Evolutionary conservation across 1,139 yeast species (phyloP), one percentile per base, ranked within the genome.

Genomic region (Eremothecium coryli): DNA sequence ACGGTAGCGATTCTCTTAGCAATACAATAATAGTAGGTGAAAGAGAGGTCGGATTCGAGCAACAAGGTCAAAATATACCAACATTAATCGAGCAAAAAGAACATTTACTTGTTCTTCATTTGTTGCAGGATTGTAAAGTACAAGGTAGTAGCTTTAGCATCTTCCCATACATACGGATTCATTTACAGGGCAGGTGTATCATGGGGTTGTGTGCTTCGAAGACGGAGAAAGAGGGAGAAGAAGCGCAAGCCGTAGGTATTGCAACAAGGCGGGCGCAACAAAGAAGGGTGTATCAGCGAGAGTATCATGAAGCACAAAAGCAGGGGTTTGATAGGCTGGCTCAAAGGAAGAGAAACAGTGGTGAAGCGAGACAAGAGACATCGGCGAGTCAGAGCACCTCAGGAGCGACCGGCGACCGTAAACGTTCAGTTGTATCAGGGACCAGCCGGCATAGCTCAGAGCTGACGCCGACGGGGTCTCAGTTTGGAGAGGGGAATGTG

Each of bases 201-300:
- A 52, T 53, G 58, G 58, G 58, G 28, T 31, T 51, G 23, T 52
- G 58, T 36, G 47, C 48, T 11, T 53, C 58, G 6, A 53, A 53
- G 39, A 45, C 44, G n/a, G 22, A 27, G n/a, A 18, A 14, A 27
- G n/a, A n/a, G 11, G 28, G 17, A 13, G 14, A 12, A 6, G 17
- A 25, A n/a, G 28, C 12, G 28, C 16, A 5, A 11, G 14, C n/a
- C n/a, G 17, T 20, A 20, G 28, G 28, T 15, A n/a, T 4, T n/a
- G 14, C 4, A 15, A 25, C 28, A 13, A 5, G 4, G 17, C n/a
- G 13, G 16, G 16, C n/a, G 12, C 28, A 12, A 5, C 16, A 12
- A 13, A 25, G 28, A 25, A 25, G 16, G 28, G 5, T 4, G 28
- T 4, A 22, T 4, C 24, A 22, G 24, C 13, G n/a, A n/a, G n/a